Evolutionary conservation across 108 stramenopile species (phyloP).

Genomic region (Pseudonitzschia pungens): DNA sequence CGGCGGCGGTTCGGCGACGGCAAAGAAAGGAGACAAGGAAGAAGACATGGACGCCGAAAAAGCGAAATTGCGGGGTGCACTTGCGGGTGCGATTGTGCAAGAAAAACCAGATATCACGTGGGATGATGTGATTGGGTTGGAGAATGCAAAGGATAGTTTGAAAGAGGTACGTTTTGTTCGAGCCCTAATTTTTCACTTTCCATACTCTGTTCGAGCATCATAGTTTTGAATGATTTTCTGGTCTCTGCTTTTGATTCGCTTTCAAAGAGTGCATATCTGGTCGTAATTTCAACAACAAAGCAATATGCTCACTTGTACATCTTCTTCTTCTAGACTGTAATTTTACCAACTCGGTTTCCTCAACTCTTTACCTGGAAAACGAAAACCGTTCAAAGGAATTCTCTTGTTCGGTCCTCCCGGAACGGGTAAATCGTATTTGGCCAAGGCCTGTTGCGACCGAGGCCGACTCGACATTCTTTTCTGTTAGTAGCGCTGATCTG

Average conservation of each 20-base stretch:
- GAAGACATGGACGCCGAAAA: conserved; percentile 82
- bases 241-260: not conserved
- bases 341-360: conserved; percentile 90
- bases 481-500: conserved; percentile 94
- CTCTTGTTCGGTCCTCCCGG: conserved; percentile 94
- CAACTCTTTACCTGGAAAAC: conserved; percentile 95
- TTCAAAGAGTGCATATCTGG: not conserved
- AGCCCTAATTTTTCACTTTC: not conserved
- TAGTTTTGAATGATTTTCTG: not conserved
- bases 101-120: conserved; percentile 98
- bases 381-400: conserved; percentile 93
- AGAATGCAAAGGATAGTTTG: conserved; percentile 92
- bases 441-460: conserved; percentile 99
- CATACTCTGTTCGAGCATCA: not conserved
- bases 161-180: conserved; percentile 73
- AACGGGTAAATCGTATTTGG: conserved; percentile 94
- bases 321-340: conserved; percentile 74
- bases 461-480: conserved; percentile 96
- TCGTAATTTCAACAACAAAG: not conserved
- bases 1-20: conserved; percentile 44
- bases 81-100: conserved; percentile 79
- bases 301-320: not conserved
- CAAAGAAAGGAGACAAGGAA: conserved; percentile 56
- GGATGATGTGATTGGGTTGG: conserved; percentile 98
- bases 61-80: conserved; percentile 75